These are phyloP conservation scores for Firmiana major DNA, from an alignment of 345 rosid genomes.

Conservation along the genomic window DNA sequence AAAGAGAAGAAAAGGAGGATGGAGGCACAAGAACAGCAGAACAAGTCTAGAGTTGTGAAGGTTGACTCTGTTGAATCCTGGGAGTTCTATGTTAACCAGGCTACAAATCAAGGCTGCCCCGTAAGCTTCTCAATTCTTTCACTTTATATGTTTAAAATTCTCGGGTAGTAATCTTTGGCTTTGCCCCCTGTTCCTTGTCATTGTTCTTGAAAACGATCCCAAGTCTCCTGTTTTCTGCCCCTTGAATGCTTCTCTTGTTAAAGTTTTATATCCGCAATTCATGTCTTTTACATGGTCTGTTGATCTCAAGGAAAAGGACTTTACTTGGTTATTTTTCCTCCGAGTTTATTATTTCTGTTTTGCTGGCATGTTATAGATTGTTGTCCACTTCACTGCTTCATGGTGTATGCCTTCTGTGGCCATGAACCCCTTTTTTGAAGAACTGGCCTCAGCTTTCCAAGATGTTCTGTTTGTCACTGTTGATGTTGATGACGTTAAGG, in stretches of 20 bases:
- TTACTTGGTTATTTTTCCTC: not conserved
- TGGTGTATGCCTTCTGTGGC: slow-evolving; percentile 95
- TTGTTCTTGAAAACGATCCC: not conserved
- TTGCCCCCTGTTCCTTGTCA: not conserved
- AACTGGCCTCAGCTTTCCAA: slow-evolving; percentile 50
- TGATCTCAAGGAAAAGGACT: not conserved
- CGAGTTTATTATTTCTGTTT: not conserved
- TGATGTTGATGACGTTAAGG: slow-evolving; percentile 93
- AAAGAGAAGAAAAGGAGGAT: slow-evolving; percentile 22
- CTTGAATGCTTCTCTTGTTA: not conserved
- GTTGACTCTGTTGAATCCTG: slow-evolving; percentile 66
- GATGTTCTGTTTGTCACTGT: slow-evolving; percentile 73
- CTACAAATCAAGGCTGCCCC: slow-evolving; percentile 57
- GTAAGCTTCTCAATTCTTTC: slow-evolving; percentile 35
- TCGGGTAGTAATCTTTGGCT: not conserved
- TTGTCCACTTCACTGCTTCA: slow-evolving; percentile 84
- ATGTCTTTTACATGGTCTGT: not conserved
- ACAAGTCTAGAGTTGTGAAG: slow-evolving; percentile 49
- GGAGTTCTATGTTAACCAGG: slow-evolving; percentile 57
- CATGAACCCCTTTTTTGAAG: slow-evolving; percentile 76
- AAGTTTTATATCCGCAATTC: not conserved
- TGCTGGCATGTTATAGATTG: slow-evolving; percentile 41
- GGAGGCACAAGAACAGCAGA: slow-evolving; percentile 45
- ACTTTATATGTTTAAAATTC: not conserved
- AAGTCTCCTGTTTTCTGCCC: not conserved